phyloP scores from a whole-genome alignment of 495 filamentous ascomycete genomes.

The Friedmanniomyces simplex region DNA sequence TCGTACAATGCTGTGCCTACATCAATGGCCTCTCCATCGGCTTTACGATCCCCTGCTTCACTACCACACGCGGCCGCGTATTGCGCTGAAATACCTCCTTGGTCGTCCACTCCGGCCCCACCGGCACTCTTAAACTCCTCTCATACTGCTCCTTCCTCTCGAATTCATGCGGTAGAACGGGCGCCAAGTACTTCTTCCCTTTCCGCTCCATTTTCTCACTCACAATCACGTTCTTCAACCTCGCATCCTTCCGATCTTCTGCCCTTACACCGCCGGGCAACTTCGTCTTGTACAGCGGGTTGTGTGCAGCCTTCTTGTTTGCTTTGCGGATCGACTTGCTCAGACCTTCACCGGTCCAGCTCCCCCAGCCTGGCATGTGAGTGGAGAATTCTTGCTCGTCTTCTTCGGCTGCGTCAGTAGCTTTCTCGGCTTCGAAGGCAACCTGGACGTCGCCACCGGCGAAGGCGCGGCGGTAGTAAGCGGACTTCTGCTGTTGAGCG shows the following conservation, averaged over 20 bases:
- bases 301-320: constrained; percentile 9
- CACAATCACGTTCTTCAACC: constrained; percentile 75
- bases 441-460: constrained; percentile 80
- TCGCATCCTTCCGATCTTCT: constrained; percentile 69
- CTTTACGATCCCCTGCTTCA: constrained; percentile 85
- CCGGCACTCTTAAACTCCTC: constrained; percentile 69
- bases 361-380: constrained; percentile 86
- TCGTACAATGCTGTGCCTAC: constrained; percentile 18
- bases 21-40: constrained; percentile 72
- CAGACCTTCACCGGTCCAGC: constrained; percentile 75
- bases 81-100: constrained; percentile 83
- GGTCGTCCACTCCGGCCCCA: constrained; percentile 90
- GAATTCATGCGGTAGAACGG: constrained; percentile 71
- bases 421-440: constrained; percentile 75
- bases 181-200: constrained; percentile 82
- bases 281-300: constrained; percentile 17
- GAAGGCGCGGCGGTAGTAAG: constrained; percentile 46
- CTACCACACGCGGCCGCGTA: constrained; percentile 82
- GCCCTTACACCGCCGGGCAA: constrained; percentile 58
- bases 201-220: constrained; percentile 88
- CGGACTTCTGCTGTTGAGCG: constrained; percentile 5
- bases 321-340: constrained; percentile 41
- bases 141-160: constrained; percentile 86
- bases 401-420: constrained; percentile 59
- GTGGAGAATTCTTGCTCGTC: constrained; percentile 77